These are phyloP conservation scores for Rickenella mellea DNA, from an alignment of 768 basidiomycete species.

Conservation along the genomic window DNA sequence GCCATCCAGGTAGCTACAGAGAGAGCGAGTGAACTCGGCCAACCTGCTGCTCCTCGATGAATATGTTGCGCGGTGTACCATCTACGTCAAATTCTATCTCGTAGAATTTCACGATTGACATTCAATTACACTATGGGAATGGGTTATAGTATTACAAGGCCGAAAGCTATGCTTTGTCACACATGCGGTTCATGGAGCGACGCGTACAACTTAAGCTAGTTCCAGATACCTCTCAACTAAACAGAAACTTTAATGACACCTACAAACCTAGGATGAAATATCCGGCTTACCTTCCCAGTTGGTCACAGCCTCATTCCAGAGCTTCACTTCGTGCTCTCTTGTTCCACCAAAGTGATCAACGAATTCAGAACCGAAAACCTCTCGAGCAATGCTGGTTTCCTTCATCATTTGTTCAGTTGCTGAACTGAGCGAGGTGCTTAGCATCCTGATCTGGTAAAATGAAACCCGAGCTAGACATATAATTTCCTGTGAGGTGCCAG, in stretches of 20 bases:
- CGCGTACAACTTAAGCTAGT: conserved; percentile 54
- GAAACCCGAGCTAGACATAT: conserved; percentile 9
- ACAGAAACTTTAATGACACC: conserved; percentile 3
- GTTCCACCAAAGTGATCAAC: conserved; percentile 95
- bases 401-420: conserved; percentile 79
- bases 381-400: conserved; percentile 70
- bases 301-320: conserved; percentile 87
- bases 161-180: too few species aligned
- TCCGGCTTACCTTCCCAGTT: conserved; percentile 79
- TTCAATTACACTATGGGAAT: too few species aligned
- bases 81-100: too few species aligned
- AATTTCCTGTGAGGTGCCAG: background rate
- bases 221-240: conserved; percentile 83
- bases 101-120: too few species aligned
- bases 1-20: conserved; percentile 92
- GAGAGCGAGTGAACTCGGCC: conserved; percentile 77
- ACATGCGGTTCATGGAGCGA: too few species aligned
- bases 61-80: background rate
- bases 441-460: conserved; percentile 48
- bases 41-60: conserved; percentile 26
- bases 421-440: conserved; percentile 70
- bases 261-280: background rate
- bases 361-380: conserved; percentile 81
- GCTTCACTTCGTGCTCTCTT: conserved; percentile 79
- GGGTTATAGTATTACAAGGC: too few species aligned